Conservation (phyloP, 2,329 filamentous ascomycete species). For the Calonectria hawksworthii region DNA sequence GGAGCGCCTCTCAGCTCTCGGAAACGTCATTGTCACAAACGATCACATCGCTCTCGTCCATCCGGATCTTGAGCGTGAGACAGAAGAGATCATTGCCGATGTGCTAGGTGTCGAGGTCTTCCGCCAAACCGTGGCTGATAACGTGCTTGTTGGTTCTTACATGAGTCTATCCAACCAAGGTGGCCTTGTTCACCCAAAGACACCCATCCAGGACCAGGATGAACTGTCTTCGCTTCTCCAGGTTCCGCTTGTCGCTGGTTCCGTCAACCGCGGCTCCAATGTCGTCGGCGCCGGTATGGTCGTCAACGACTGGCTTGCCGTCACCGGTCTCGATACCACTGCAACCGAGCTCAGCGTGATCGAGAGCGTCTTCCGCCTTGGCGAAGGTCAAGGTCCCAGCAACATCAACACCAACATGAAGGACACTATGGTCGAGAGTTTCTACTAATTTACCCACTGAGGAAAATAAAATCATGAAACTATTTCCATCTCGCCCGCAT, state of each 20-base stretch:
- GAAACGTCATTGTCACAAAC: constrained; percentile 96
- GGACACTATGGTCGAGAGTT: constrained; percentile 99
- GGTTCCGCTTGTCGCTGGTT: constrained; percentile 94
- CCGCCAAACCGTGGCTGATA: constrained; percentile 95
- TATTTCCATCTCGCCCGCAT: background rate
- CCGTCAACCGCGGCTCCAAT: constrained; percentile 91
- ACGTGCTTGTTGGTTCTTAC: constrained; percentile 96
- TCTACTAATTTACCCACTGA: constrained; percentile 77
- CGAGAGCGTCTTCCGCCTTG: constrained; percentile 94
- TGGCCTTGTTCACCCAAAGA: constrained; percentile 97
- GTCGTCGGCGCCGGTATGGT: constrained; percentile 85
- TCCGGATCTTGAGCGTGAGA: constrained; percentile 96
- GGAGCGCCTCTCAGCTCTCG: constrained; percentile 93
- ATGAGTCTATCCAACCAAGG: constrained; percentile 97
- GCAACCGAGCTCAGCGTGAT: constrained; percentile 98
- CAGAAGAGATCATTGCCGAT: constrained; percentile 98
- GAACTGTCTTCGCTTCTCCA: constrained; percentile 94
- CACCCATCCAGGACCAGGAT: constrained; percentile 96
- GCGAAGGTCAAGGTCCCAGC: constrained; percentile 85
- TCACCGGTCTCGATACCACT: constrained; percentile 93
- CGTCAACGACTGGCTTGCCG: constrained; percentile 90
- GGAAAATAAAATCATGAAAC: background rate
- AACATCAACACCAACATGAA: constrained; percentile 89
- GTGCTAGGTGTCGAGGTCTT: constrained; percentile 92
- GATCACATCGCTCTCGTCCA: constrained; percentile 98